Percentiles rank a stretch among this genome's conserved stretches.
These are phyloP conservation scores for Casuarina glauca DNA, from an alignment of 306 rosid genomes.

Conservation along the genomic window DNA sequence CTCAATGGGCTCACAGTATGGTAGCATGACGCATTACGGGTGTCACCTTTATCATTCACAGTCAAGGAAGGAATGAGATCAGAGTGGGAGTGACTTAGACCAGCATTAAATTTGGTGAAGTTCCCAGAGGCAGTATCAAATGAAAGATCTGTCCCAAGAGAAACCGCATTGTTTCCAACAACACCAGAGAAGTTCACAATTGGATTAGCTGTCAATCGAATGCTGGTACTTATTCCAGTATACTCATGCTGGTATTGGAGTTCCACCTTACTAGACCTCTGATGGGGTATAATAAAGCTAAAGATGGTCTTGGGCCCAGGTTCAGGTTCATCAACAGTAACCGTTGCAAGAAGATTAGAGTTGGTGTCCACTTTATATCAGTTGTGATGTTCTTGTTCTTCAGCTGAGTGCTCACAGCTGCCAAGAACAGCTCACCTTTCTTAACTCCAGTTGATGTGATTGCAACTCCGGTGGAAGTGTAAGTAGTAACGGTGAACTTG, in stretches of 20 bases:
- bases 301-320: conserved; percentile 88
- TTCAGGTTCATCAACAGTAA: conserved; percentile 89
- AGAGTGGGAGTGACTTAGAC: conserved; percentile 38
- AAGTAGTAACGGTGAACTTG: conserved; percentile 83
- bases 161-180: too few species aligned
- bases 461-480: conserved; percentile 70
- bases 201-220: conserved; percentile 8
- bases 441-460: conserved; percentile 69
- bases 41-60: conserved; percentile 75
- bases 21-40: conserved; percentile 75
- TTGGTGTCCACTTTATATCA: conserved; percentile 78
- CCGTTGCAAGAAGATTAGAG: conserved; percentile 71
- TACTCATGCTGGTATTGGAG: conserved; percentile 88
- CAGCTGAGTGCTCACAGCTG: conserved; percentile 73
- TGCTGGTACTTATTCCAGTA: conserved; percentile 85
- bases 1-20: conserved; percentile 42
- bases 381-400: conserved; percentile 95
- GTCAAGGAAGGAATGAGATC: conserved; percentile 79
- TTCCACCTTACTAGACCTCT: conserved; percentile 93
- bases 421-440: conserved; percentile 31
- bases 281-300: conserved; percentile 80
- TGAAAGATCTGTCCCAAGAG: too few species aligned
- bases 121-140: too few species aligned
- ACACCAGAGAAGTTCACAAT: too few species aligned
- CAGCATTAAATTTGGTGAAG: too few species aligned